A percentile compares a stretch with the other conserved stretches of the same genome.
Evolutionary conservation across 768 basidiomycete genomes (phyloP).

Genomic region (Chalciporus sphaerocephalus): DNA sequence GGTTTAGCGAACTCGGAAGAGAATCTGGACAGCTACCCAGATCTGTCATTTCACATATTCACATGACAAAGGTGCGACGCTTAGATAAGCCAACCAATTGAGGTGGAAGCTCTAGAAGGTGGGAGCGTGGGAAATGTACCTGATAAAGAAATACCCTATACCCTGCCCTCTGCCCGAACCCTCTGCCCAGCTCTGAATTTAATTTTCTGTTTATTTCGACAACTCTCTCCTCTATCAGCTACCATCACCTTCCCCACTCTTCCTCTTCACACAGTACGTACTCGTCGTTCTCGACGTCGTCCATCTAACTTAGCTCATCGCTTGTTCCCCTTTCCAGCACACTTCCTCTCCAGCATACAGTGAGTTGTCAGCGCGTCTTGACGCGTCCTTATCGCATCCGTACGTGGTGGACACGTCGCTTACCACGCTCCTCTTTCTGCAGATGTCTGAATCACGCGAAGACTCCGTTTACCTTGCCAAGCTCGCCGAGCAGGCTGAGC

Average conservation of each 20-base stretch:
- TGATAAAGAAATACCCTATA: constrained; percentile 28
- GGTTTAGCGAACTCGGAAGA: background rate
- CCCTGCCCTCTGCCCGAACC: constrained; percentile 52
- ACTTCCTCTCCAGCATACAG: constrained; percentile 34
- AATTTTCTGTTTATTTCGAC: constrained; percentile 52
- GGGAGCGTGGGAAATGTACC: constrained; percentile 25
- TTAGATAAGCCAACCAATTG: background rate
- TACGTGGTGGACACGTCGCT: constrained; percentile 15
- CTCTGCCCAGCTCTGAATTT: constrained; percentile 73
- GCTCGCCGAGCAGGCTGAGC: constrained; percentile 99
- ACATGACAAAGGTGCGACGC: constrained; percentile 1
- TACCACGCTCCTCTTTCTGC: constrained; percentile 5
- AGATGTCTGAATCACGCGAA: constrained; percentile 85
- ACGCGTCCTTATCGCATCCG: constrained; percentile 34
- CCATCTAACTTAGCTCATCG: constrained; percentile 34
- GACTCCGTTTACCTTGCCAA: constrained; percentile 99
- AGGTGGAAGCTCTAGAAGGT: constrained; percentile 4
- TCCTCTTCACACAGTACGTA: constrained; percentile 43
- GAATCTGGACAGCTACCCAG: background rate
- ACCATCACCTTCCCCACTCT: constrained; percentile 42
- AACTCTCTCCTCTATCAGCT: constrained; percentile 41
- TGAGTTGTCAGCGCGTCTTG: constrained; percentile 39
- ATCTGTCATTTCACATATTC: constrained; percentile 9
- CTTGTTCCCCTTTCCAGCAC: constrained; percentile 14
- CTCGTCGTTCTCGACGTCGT: constrained; percentile 28